These are phyloP conservation scores for Backusella morwellensis DNA, from an alignment of 192 early-diverging fungal genomes.

Conservation along the genomic window DNA sequence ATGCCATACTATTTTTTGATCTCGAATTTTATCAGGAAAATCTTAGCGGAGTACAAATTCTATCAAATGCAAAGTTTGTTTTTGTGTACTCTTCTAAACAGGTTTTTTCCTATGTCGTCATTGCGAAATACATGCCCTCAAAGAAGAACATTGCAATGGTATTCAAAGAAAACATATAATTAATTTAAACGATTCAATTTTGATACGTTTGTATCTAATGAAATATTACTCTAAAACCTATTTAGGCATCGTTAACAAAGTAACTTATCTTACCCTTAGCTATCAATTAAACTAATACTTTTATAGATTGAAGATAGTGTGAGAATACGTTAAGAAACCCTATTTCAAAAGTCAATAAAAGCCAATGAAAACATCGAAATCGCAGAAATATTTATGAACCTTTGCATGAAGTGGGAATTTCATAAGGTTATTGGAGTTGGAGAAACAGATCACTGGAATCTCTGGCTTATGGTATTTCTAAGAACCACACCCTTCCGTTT, in stretches of 20 bases:
- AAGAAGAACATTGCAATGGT: not conserved
- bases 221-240: not conserved
- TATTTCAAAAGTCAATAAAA: not conserved
- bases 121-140: not conserved
- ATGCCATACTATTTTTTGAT: not conserved
- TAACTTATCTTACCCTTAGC: not conserved
- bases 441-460: not conserved
- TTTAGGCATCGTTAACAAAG: not conserved
- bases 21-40: not conserved
- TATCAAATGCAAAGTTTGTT: not conserved
- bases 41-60: not conserved
- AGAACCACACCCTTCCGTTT: not conserved
- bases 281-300: not conserved
- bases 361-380: not conserved
- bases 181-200: not conserved
- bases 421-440: not conserved
- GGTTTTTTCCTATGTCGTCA: not conserved
- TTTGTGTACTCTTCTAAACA: not conserved
- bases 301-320: not conserved
- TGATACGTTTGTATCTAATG: not conserved
- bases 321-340: not conserved
- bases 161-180: not conserved
- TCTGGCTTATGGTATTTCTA: not conserved
- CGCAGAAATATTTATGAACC: not conserved
- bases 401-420: not conserved